phyloP scores from a whole-genome alignment of 2,329 filamentous ascomycete species.

The Pseudocercospora eumusae region DNA sequence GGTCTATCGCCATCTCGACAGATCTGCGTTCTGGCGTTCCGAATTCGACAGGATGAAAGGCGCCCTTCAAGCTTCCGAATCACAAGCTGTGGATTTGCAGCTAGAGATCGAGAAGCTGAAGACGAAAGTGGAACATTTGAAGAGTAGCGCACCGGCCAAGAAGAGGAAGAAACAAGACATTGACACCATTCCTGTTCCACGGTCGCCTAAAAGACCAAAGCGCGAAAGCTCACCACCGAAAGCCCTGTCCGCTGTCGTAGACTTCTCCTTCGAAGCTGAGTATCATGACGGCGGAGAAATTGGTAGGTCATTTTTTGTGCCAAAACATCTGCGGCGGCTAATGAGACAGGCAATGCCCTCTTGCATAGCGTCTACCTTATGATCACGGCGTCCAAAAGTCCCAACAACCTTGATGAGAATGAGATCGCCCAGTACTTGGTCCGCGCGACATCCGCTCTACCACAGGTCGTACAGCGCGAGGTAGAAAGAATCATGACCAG shows the following conservation, averaged over 20 bases:
- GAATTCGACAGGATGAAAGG: constrained; percentile 33
- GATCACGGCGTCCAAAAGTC: constrained; percentile 30
- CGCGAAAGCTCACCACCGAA: constrained; percentile 22
- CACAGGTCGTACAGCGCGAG: constrained; percentile 29
- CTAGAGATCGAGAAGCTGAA: constrained; percentile 32
- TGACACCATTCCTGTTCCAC: constrained; percentile 31
- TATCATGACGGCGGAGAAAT: constrained; percentile 29
- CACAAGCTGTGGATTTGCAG: constrained; percentile 27
- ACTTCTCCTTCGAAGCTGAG: constrained; percentile 15
- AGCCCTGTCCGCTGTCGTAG: constrained; percentile 2
- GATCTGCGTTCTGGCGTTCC: constrained; percentile 44
- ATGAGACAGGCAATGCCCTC: constrained; percentile 29
- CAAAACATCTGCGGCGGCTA: constrained; percentile 3
- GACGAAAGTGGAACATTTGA: constrained; percentile 22
- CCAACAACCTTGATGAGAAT: constrained; percentile 20
- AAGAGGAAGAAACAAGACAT: constrained; percentile 37
- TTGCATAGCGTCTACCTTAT: constrained; percentile 36
- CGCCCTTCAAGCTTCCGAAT: constrained; percentile 24
- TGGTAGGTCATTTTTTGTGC: constrained; percentile 20
- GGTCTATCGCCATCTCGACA: constrained; percentile 42
- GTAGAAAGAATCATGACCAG: constrained; percentile 14
- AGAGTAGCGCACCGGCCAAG: constrained; percentile 18
- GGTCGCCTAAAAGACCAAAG: constrained; percentile 32
- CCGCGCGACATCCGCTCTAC: constrained; percentile 28
- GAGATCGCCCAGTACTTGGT: constrained; percentile 35